These are phyloP conservation scores for Graphilbum ipis-grandicollis DNA, from an alignment of 2,329 filamentous ascomycete species.

Conservation along the genomic window DNA sequence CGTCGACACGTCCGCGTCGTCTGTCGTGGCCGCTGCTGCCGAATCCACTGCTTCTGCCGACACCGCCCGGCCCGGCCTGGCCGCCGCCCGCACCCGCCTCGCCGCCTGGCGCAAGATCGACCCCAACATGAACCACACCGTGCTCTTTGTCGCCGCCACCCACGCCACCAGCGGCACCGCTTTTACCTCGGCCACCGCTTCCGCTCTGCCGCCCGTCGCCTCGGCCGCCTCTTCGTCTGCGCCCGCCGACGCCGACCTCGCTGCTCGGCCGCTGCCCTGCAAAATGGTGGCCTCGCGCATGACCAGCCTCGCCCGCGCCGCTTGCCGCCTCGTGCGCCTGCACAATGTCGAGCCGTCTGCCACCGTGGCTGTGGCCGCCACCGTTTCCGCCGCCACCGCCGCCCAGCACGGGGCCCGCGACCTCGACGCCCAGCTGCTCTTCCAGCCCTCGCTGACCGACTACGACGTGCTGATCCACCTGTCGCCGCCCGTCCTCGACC, in stretches of 20 bases:
- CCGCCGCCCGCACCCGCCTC: slow-evolving; percentile 38
- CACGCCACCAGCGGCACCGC: slow-evolving; percentile 61
- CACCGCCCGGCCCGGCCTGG: neutral
- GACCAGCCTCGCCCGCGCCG: slow-evolving; percentile 64
- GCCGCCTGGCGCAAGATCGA: slow-evolving; percentile 78
- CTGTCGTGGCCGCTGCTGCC: slow-evolving; percentile 21
- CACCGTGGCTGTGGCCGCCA: neutral
- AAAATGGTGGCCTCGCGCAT: slow-evolving; percentile 75
- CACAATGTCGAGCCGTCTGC: slow-evolving; percentile 19
- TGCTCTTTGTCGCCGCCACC: slow-evolving; percentile 67
- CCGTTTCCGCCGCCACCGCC: neutral
- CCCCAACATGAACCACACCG: slow-evolving; percentile 68
- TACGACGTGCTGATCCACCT: slow-evolving; percentile 80
- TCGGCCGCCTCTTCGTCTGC: slow-evolving; percentile 57
- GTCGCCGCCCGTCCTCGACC: slow-evolving; percentile 29
- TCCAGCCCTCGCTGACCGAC: slow-evolving; percentile 54
- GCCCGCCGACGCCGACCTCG: slow-evolving; percentile 38
- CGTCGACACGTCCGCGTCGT: slow-evolving; percentile 50
- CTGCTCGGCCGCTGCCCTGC: slow-evolving; percentile 34
- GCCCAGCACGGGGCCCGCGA: slow-evolving; percentile 2
- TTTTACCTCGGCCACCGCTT: slow-evolving; percentile 50
- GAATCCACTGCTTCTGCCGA: slow-evolving; percentile 23
- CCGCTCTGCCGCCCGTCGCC: no score
- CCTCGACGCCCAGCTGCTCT: slow-evolving; percentile 44
- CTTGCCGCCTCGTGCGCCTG: slow-evolving; percentile 41